Base-by-base conservation (phyloP, 768 basidiomycete species). In the Tulasnella sp. region DNA sequence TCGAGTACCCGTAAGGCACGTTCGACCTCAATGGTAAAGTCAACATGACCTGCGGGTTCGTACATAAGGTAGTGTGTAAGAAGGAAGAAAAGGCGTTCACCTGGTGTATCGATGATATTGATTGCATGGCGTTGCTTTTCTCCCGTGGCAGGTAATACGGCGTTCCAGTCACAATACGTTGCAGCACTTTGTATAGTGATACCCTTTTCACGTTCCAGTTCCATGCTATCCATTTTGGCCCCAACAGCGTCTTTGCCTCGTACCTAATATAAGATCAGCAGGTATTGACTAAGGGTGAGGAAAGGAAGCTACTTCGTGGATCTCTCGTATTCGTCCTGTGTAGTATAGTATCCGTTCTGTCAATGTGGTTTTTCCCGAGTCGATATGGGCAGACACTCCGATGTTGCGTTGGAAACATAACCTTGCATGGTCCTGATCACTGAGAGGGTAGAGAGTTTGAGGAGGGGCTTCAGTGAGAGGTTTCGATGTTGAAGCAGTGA, bases 161-260 rank as follows among this genome's bases (percentile, higher is more conserved):
- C 78, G 56, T 85, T 77, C 96, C 96, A 99, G 67, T 98, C 94
- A 63, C 91, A 94, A 70, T 93, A 99, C 0, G 96, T 98, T 1
- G 96, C 96, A 3, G 96, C 96, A 65, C 88, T 92, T 70, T 99
- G 96, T 61, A 99, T 99, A 32, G 96, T 99, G 65, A 99, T 99
- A 36, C 96, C 96, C 73, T 99, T 98, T 71, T 98, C 96, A 45
- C 94, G 77, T 69, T 99, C 96, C 3, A 99, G 75, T 61, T 99
- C 96, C 96, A 99, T 99, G 63, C 85, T 89, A 70, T 99, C 96
- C 96, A 99, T 99, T 75, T 99, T 99, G 6, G 96, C 96, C 51
- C 96, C 96, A 17, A 98, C 92, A 27, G 84, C 82, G 69, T 99
- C 96, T 53, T 86, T 79, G 41, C 96, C 96, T 59, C 96, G 78